Conservation (phyloP, 306 rosid genomes). For the Vigna angularis region DNA sequence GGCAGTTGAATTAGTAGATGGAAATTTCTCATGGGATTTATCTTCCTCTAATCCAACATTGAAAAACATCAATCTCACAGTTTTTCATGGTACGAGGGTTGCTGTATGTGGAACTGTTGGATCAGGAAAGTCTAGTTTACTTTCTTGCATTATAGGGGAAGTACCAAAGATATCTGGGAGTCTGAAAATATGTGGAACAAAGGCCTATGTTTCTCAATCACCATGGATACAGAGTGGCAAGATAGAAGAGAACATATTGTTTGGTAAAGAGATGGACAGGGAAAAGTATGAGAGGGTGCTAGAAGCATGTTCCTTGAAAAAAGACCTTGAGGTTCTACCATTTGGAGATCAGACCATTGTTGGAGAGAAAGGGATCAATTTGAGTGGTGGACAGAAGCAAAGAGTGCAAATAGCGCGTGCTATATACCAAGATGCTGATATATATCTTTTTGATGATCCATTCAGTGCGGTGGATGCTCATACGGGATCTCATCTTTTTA, state of each 20-base stretch:
- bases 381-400: slow-evolving; percentile 94
- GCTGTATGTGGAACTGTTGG: slow-evolving; percentile 94
- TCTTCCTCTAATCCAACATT: slow-evolving; percentile 59
- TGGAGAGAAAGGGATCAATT: slow-evolving; percentile 88
- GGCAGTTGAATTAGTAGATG: slow-evolving; percentile 68
- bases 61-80: slow-evolving; percentile 59
- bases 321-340: slow-evolving; percentile 76
- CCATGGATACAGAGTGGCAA: slow-evolving; percentile 95
- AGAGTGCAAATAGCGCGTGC: slow-evolving; percentile 89
- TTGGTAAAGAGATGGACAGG: slow-evolving; percentile 77
- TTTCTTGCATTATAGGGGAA: slow-evolving; percentile 84
- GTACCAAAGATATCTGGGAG: slow-evolving; percentile 77
- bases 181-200: slow-evolving; percentile 73
- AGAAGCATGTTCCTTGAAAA: slow-evolving; percentile 76
- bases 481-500: slow-evolving; percentile 89
- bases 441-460: slow-evolving; percentile 90
- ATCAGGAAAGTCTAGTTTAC: slow-evolving; percentile 90
- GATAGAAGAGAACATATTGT: slow-evolving; percentile 77
- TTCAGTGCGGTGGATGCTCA: slow-evolving; percentile 95
- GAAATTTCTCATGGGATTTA: slow-evolving; percentile 84
- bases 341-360: slow-evolving; percentile 85
- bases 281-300: slow-evolving; percentile 73
- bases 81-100: slow-evolving; percentile 70
- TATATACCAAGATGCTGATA: slow-evolving; percentile 81
- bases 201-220: slow-evolving; percentile 89